Percentiles rank a stretch among this genome's conserved stretches.
Conservation (phyloP, 805 yeast species). For the Zygosaccharomyces pseudorouxii region DNA sequence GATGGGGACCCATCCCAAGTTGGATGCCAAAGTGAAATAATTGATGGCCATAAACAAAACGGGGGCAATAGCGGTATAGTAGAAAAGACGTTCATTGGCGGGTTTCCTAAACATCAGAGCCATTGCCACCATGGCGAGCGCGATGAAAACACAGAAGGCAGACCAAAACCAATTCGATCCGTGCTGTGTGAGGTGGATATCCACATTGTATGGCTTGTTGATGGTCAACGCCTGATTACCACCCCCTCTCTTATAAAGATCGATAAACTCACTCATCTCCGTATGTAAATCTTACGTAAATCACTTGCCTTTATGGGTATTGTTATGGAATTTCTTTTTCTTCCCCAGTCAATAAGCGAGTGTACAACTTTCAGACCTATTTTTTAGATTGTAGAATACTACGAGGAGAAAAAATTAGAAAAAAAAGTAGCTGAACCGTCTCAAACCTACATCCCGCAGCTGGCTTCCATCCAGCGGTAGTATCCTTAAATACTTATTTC, state of each 20-base stretch:
- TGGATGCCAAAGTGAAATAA: slow-evolving; percentile 56
- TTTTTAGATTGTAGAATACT: too few species aligned
- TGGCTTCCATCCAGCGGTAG: too few species aligned
- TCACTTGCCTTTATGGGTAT: too few species aligned
- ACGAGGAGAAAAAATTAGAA: too few species aligned
- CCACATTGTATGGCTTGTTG: slow-evolving; percentile 44
- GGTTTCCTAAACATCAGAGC: slow-evolving; percentile 30
- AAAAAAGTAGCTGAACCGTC: too few species aligned
- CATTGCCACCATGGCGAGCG: slow-evolving; percentile 34
- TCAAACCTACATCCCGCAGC: too few species aligned
- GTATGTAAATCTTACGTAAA: neutral
- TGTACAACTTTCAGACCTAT: too few species aligned
- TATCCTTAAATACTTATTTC: too few species aligned
- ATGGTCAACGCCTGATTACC: slow-evolving; percentile 41
- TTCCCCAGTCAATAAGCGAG: too few species aligned
- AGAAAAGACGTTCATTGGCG: slow-evolving; percentile 35
- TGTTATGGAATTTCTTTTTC: too few species aligned
- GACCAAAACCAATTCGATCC: slow-evolving; percentile 73
- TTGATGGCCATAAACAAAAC: slow-evolving; percentile 43
- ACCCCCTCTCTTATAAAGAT: slow-evolving; percentile 25
- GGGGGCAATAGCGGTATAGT: slow-evolving; percentile 41
- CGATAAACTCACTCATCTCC: slow-evolving; percentile 18
- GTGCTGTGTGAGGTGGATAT: slow-evolving; percentile 51
- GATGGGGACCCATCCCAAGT: slow-evolving; percentile 52
- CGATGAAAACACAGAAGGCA: slow-evolving; percentile 45